These are phyloP conservation scores for Coelastrella sp. DNA, from an alignment of 139 green algal genomes.

Conservation along the genomic window DNA sequence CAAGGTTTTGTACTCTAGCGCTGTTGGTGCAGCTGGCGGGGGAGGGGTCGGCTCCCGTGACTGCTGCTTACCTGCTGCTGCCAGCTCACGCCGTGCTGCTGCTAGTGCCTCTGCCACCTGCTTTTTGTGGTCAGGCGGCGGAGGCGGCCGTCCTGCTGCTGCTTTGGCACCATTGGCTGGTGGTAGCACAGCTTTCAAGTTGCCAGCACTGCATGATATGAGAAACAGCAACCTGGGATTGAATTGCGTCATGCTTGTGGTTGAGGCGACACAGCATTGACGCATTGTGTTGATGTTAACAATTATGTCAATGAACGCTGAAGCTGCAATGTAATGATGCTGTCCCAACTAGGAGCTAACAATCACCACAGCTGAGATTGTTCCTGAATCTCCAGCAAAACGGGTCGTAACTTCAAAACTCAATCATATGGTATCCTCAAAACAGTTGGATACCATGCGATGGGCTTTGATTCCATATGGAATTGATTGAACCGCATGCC, in stretches of 20 bases:
- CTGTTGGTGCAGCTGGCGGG: neutral
- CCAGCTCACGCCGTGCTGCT: constrained; percentile 54
- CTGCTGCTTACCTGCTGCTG: constrained; percentile 34
- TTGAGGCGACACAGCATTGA: too few relatives aligned
- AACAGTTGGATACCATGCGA: too few relatives aligned
- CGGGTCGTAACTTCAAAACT: too few relatives aligned
- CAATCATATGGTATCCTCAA: too few relatives aligned
- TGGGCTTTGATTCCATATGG: too few relatives aligned
- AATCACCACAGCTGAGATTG: too few relatives aligned
- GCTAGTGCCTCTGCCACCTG: constrained; percentile 54
- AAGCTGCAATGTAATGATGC: too few relatives aligned
- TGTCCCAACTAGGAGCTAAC: too few relatives aligned
- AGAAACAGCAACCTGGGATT: neutral
- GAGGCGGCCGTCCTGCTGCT: neutral
- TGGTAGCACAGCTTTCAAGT: neutral
- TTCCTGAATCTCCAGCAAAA: too few relatives aligned
- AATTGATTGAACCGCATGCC: too few relatives aligned
- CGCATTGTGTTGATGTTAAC: too few relatives aligned
- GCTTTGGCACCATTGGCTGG: constrained; percentile 9
- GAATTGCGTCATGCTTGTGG: neutral
- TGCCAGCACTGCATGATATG: neutral
- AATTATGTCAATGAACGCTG: too few relatives aligned
- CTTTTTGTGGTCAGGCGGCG: constrained; percentile 46
- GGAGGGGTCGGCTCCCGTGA: neutral
- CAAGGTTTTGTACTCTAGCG: constrained; percentile 38